A percentile compares a stretch with the other conserved stretches of the same genome.
Conservation (phyloP, 768 basidiomycete genomes). For the Hirschioporus abietinus region DNA sequence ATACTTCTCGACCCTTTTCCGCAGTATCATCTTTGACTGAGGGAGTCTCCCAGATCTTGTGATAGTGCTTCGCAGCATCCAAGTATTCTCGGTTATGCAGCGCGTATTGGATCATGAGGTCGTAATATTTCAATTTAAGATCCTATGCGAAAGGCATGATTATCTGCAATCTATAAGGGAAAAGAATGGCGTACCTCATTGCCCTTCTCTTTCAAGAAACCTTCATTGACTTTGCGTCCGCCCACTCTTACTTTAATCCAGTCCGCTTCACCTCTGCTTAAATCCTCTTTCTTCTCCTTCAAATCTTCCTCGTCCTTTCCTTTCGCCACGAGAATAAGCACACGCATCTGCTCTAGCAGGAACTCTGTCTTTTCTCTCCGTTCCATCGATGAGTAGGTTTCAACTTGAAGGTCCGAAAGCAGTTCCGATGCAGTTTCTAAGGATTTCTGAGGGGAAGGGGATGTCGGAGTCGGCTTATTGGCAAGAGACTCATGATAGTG, state of each 20-base stretch:
- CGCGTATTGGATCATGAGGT: constrained; percentile 94
- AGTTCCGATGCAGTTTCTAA: constrained; percentile 86
- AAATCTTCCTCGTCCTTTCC: constrained; percentile 66
- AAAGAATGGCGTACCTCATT: constrained; percentile 63
- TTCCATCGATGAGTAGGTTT: constrained; percentile 99
- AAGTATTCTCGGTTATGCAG: constrained; percentile 81
- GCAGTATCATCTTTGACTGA: constrained; percentile 81
- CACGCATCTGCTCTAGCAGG: constrained; percentile 94
- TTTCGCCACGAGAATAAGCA: constrained; percentile 72
- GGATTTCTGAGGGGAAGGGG: constrained; percentile 50
- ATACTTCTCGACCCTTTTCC: constrained; percentile 62
- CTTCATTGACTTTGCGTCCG: constrained; percentile 89
- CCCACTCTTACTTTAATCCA: constrained; percentile 93
- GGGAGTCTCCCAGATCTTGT: constrained; percentile 97
- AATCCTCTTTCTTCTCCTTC: constrained; percentile 52
- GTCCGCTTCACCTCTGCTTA: constrained; percentile 76
- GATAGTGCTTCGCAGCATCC: constrained; percentile 91
- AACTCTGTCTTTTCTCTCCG: constrained; percentile 97
- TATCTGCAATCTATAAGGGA: background rate
- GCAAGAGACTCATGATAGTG: constrained; percentile 77
- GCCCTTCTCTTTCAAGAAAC: constrained; percentile 81
- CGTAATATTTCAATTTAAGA: constrained; percentile 93
- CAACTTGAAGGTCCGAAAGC: constrained; percentile 92
- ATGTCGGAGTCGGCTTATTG: constrained; percentile 35
- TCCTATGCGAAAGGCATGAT: constrained; percentile 47